Evolutionary conservation across 768 basidiomycete species (phyloP).

Genomic region (Tulasnella sp.): DNA sequence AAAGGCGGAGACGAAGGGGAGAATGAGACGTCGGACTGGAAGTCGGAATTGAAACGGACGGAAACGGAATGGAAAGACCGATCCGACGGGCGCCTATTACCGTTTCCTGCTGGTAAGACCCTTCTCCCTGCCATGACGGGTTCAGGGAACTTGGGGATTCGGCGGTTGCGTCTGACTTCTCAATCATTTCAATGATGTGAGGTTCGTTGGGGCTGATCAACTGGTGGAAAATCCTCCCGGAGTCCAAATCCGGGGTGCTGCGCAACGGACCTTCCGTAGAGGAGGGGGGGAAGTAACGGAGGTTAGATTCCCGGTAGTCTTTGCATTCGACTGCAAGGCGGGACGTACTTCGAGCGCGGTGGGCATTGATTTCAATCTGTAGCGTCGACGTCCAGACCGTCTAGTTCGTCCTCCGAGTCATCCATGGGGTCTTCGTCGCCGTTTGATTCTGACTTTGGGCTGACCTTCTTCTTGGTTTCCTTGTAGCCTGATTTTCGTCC

Average conservation of each 20-base stretch:
- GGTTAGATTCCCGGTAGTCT: not conserved
- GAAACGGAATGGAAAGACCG: too few species aligned
- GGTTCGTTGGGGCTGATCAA: slow-evolving; percentile 20
- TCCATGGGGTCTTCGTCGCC: slow-evolving; percentile 29
- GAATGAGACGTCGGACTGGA: too few species aligned
- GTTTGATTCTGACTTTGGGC: slow-evolving; percentile 3
- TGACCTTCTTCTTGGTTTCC: slow-evolving; percentile 29
- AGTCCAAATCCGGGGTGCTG: slow-evolving; percentile 22
- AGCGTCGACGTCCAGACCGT: slow-evolving; percentile 43
- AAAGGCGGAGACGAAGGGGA: too few species aligned
- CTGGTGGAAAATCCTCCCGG: slow-evolving; percentile 25
- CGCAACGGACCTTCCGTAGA: slow-evolving; percentile 21
- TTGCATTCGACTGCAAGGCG: slow-evolving; percentile 18
- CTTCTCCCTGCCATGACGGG: too few species aligned
- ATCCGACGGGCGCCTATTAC: too few species aligned
- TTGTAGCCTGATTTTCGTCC: slow-evolving; percentile 21
- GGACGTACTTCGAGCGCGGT: slow-evolving; percentile 40
- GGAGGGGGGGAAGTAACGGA: slow-evolving; percentile 15
- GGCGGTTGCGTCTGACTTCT: slow-evolving; percentile 23
- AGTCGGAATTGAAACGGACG: too few species aligned
- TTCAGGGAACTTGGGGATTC: slow-evolving; percentile 25
- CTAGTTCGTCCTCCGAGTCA: slow-evolving; percentile 38
- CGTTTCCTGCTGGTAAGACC: too few species aligned
- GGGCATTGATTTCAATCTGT: slow-evolving; percentile 47
- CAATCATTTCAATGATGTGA: slow-evolving; percentile 21